Base-by-base conservation (phyloP, 108 stramenopile species). In the Fragilaria radians region DNA sequence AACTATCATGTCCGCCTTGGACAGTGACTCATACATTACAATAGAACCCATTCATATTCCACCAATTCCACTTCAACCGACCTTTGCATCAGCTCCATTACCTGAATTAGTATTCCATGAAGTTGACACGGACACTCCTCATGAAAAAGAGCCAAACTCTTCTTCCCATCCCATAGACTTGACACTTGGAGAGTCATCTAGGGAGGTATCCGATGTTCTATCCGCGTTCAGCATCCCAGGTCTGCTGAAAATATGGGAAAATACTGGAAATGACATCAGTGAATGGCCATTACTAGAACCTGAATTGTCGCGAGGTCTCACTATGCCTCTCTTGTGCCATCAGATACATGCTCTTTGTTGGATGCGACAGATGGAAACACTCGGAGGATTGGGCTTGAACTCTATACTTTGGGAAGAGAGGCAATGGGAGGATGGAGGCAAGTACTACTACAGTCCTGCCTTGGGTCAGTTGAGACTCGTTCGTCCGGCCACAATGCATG, bases 321-420 rank as follows among this genome's bases (percentile, higher is more conserved):
- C 32, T 33, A 70, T 85, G 7, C 48, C 70, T 18, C 62, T 91
- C 47, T 59, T 84, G 62, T 61, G 74, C 14, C 88, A 87, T 68
- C 91, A 93, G 62, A 55, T 66, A 14, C 77, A 81, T 50, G 84
- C 71, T 31, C 24, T 85, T 21, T 83, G 73, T 52, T 93, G 88
- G 88, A 93, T 93, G 91, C 61, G 68, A 27, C 71, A 84, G 49
- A 77, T 73, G 78, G 86, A 88, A 46, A 33, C 52, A 50, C 63
- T 73, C 61, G 48, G 48, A 9, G 70, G 54, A 18, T 36, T 55
- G 34, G 83, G 85, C 0, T 52, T 91, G 7, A 91, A 91, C 50
- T 79, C 76, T 1, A 59, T 86, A 34, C 70, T 91, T 32, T 91
- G 90, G 90, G 86, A 91, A 56, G 62, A 73, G 66, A 34, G 80